phyloP scores from a whole-genome alignment of 495 filamentous ascomycete species.

The Penicillium simplicissimum region DNA sequence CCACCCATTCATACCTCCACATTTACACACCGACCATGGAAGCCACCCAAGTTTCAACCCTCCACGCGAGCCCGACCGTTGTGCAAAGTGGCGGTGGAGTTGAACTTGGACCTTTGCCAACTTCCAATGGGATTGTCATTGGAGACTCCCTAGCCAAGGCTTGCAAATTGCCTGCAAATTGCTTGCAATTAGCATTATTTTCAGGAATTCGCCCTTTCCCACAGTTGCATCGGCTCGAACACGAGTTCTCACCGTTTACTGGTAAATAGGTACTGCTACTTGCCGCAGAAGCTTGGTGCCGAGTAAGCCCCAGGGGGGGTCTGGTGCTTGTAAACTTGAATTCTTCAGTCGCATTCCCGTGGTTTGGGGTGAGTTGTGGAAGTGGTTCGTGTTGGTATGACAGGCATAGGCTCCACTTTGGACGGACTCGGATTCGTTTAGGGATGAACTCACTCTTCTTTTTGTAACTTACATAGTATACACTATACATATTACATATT shows the following conservation, averaged over 20 bases:
- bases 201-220: neutral
- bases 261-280: neutral
- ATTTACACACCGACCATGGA: neutral
- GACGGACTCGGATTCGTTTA: neutral
- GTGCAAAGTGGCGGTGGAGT: slow-evolving; percentile 19
- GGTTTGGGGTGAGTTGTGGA: neutral
- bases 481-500: too few species aligned
- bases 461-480: too few species aligned
- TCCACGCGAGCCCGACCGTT: slow-evolving; percentile 5
- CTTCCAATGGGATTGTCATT: neutral
- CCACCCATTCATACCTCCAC: slow-evolving; percentile 11
- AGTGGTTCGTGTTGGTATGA: neutral
- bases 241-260: slow-evolving; percentile 11
- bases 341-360: neutral
- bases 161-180: neutral
- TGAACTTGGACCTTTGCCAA: neutral
- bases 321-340: neutral
- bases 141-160: neutral
- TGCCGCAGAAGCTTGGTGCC: neutral
- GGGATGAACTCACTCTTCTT: neutral
- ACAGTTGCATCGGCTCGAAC: slow-evolving; percentile 9
- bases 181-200: too few species aligned
- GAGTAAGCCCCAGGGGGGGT: neutral
- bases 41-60: slow-evolving; percentile 3
- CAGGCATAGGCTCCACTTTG: neutral